Conservation (phyloP, 2,329 filamentous ascomycete genomes). For the Fusarium humuli region DNA sequence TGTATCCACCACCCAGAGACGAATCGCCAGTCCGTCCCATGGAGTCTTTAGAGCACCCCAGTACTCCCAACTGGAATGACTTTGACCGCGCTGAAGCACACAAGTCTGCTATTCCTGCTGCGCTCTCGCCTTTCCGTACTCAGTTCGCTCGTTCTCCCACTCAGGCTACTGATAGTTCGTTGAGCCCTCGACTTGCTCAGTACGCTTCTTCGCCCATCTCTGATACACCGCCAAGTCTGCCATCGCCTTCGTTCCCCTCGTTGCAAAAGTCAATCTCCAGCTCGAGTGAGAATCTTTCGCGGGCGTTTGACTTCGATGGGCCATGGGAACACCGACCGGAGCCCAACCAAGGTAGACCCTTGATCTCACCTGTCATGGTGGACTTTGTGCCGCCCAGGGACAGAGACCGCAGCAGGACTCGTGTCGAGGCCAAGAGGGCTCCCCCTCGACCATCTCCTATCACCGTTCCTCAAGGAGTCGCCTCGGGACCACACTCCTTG, state of each 20-base stretch:
- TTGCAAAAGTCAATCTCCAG: constrained; percentile 51
- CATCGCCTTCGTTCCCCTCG: constrained; percentile 53
- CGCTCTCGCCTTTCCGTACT: constrained; percentile 47
- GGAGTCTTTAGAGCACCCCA: constrained; percentile 16
- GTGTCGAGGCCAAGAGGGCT: constrained; percentile 50
- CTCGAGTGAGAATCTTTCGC: constrained; percentile 49
- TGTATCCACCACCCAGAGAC: constrained; percentile 38
- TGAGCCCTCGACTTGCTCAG: constrained; percentile 32
- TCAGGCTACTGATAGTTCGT: constrained; percentile 7
- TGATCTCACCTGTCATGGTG: constrained; percentile 50
- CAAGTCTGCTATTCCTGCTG: constrained; percentile 52
- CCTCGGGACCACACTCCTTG: not conserved
- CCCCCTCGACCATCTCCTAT: constrained; percentile 50
- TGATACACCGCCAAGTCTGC: constrained; percentile 48
- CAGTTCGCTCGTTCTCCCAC: constrained; percentile 30
- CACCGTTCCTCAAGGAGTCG: constrained; percentile 42
- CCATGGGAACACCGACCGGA: not conserved
- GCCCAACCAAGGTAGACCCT: constrained; percentile 31
- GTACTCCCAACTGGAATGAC: constrained; percentile 46
- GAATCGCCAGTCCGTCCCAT: constrained; percentile 11
- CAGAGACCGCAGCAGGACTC: constrained; percentile 34
- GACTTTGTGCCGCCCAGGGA: constrained; percentile 44
- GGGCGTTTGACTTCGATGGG: constrained; percentile 47
- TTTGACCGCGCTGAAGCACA: constrained; percentile 48
- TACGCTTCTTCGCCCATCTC: constrained; percentile 48